Evolutionary conservation across 2,329 filamentous ascomycete genomes (phyloP), one percentile per base, ranked within the genome.

Genomic region (Knufia fluminis): DNA sequence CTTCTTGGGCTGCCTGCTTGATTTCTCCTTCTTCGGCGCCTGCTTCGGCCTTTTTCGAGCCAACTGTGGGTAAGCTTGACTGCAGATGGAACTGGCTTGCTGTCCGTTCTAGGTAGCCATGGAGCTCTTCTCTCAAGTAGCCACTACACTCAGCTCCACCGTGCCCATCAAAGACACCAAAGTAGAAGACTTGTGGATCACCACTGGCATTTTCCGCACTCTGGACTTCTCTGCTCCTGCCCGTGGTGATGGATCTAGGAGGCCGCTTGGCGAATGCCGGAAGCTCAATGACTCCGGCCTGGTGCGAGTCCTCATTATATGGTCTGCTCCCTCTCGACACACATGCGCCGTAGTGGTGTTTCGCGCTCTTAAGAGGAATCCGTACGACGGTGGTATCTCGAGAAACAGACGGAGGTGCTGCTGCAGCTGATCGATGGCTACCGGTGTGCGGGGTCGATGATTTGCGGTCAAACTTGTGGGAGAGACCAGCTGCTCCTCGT

Each of bases 101-200:
- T 0, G 88, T 80, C 57, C 87, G 77, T 66, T 98, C 91, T 31
- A 98, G 82, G 64, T 96, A 97, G 8, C 79, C 79, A 64, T 96
- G 92, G 52, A 98, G 70, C 61, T 85, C 80, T 52, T 96, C 86
- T 51, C 82, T 77, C 57, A 97, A 68, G 59, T 95, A 97, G 16
- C 84, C 82, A 52, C 88, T 89, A 66, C 92, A 97, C 64, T 95
- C 86, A 17, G 73, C 78, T 17, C 92, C 92, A 8, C 92, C 92
- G 69, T 98, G 92, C 2, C 92, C 92, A 66, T 98, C 92, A 62
- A 97, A 98, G 1, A 97, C 82, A 1, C 80, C 90, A 74, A 96
- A 98, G 67, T 97, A 98, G 67, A 98, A 98, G 28, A 97, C 83
- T 64, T 97, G 91, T 1, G 91, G 91, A 62, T 97, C 91, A 2